Evolutionary conservation across 768 basidiomycete genomes (phyloP).

Genomic region (Boletus reticulatus): DNA sequence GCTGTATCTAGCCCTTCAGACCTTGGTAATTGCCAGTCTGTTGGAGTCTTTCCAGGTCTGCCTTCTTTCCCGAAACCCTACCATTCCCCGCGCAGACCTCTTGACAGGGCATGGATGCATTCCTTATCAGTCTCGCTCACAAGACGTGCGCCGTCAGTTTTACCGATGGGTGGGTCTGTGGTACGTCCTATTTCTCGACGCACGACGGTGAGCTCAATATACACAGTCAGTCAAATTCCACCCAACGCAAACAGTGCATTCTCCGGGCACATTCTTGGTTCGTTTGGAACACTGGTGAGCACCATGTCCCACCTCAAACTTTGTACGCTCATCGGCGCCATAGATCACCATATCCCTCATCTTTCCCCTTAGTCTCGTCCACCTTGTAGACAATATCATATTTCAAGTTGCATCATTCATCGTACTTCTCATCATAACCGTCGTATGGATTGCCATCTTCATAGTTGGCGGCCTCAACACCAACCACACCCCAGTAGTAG

Average conservation of each 20-base stretch:
- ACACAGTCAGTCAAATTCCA: constrained; percentile 11
- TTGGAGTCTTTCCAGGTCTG: constrained; percentile 25
- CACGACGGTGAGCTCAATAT: not conserved
- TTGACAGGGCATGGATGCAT: constrained; percentile 21
- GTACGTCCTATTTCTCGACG: constrained; percentile 4
- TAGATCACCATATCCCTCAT: constrained; percentile 19
- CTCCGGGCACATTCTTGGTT: constrained; percentile 22
- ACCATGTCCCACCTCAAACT: not conserved
- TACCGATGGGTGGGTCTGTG: constrained; percentile 19
- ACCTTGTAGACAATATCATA: constrained; percentile 23
- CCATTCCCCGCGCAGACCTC: not conserved
- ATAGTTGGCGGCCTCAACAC: constrained; percentile 7
- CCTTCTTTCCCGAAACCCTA: not conserved
- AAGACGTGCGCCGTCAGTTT: constrained; percentile 28
- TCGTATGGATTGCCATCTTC: constrained; percentile 20
- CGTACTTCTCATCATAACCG: constrained; percentile 16
- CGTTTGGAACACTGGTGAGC: constrained; percentile 21
- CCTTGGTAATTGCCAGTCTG: constrained; percentile 22
- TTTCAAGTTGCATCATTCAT: constrained; percentile 25
- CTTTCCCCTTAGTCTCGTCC: constrained; percentile 24
- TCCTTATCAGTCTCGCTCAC: constrained; percentile 22
- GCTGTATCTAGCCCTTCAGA: constrained; percentile 22
- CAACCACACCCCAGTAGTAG: constrained; percentile 13
- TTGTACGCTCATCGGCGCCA: not conserved
- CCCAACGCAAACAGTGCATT: constrained; percentile 12